Evolutionary conservation across 1,284 basidiomycete species (phyloP).

Genomic region (Vanrija sp.): DNA sequence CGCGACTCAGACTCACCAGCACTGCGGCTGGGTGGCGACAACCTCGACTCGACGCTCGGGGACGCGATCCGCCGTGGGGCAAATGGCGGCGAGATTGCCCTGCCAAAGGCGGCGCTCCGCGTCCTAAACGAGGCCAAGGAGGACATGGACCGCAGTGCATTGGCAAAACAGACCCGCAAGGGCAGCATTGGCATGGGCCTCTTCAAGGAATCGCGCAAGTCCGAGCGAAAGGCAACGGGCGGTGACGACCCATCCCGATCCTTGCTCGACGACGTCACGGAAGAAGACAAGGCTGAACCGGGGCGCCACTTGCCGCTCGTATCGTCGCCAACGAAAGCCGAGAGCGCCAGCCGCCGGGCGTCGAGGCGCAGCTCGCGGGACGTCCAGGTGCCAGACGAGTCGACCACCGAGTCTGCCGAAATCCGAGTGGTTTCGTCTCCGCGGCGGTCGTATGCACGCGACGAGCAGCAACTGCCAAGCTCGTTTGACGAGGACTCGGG

Average conservation of each 20-base stretch:
- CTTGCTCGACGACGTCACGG: constrained; percentile 5
- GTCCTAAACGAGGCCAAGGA: constrained; percentile 45
- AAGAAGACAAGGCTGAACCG: constrained; percentile 1
- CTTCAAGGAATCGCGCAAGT: constrained; percentile 42
- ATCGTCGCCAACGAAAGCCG: too few relatives aligned
- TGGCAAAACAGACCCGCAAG: constrained; percentile 45
- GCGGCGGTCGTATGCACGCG: not conserved
- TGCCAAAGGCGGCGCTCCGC: constrained; percentile 40
- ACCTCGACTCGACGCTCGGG: constrained; percentile 41
- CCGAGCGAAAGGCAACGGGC: not conserved
- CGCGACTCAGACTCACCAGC: constrained; percentile 11
- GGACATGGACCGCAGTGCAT: constrained; percentile 25
- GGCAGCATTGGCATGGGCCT: constrained; percentile 50
- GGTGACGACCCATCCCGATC: not conserved
- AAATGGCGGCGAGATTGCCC: constrained; percentile 35
- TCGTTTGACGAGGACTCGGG: constrained; percentile 12
- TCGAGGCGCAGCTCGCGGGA: too few relatives aligned
- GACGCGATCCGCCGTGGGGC: constrained; percentile 41
- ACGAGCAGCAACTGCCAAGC: not conserved
- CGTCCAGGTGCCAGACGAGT: not conserved
- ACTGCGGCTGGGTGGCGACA: constrained; percentile 42
- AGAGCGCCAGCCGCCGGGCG: too few relatives aligned
- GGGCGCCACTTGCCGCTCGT: too few relatives aligned
- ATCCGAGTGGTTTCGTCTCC: constrained; percentile 6
- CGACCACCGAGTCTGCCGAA: not conserved